Evolutionary conservation across 148 eudicot genomes (phyloP).

Genomic region (Heliosperma pusillum): DNA sequence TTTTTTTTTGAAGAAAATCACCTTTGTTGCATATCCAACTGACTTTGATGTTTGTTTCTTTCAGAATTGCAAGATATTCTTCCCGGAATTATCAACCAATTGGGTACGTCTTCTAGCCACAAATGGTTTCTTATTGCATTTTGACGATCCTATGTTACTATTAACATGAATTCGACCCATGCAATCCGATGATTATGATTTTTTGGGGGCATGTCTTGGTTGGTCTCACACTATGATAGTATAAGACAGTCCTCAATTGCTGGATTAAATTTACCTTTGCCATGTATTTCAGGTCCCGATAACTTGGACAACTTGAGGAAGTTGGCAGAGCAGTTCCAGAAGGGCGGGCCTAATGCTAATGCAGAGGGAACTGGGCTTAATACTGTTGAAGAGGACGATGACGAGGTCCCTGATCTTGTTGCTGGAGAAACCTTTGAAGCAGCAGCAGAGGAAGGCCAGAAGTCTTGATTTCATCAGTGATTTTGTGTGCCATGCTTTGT

Average conservation of each 20-base stretch:
- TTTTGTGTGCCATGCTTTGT: slow-evolving; percentile 23
- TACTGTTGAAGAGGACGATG: slow-evolving; percentile 64
- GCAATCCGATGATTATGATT: no score
- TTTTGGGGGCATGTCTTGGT: no score
- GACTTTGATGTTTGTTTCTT: background rate
- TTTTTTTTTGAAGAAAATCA: background rate
- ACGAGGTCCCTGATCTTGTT: slow-evolving; percentile 90
- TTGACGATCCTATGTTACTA: background rate
- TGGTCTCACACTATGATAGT: background rate
- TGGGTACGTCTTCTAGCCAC: slow-evolving; percentile 42
- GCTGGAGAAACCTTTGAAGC: slow-evolving; percentile 88
- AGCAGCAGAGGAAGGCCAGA: slow-evolving; percentile 57
- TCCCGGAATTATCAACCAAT: slow-evolving; percentile 79
- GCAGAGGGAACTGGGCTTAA: slow-evolving; percentile 32
- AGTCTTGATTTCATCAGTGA: slow-evolving; percentile 24
- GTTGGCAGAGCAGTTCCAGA: slow-evolving; percentile 73
- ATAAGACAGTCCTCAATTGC: background rate
- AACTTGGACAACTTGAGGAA: slow-evolving; percentile 85
- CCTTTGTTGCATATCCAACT: background rate
- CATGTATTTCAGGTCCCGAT: slow-evolving; percentile 58
- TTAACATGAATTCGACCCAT: background rate
- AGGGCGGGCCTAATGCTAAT: slow-evolving; percentile 50
- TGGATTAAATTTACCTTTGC: no score
- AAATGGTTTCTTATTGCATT: background rate
- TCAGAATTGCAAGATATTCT: slow-evolving; percentile 89